Percentiles rank a stretch among this genome's conserved stretches.
These are phyloP conservation scores for Aspergillus sojae DNA, from an alignment of 2,329 filamentous ascomycete species.

Conservation along the genomic window DNA sequence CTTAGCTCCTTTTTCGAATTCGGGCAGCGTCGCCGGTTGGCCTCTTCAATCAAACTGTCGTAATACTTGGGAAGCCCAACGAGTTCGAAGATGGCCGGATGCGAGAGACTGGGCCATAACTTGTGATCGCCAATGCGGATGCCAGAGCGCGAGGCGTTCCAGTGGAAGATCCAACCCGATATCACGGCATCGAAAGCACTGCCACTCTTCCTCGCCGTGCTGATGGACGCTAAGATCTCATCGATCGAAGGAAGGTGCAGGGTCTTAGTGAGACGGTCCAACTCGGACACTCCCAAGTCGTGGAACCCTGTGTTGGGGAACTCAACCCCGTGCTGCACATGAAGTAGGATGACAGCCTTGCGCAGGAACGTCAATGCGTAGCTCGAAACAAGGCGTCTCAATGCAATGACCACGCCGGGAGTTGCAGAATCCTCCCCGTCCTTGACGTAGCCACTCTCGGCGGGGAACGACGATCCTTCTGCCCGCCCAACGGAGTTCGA, in stretches of 20 bases:
- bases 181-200: slow-evolving; percentile 55
- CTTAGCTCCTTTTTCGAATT: slow-evolving; percentile 88
- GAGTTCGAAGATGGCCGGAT: slow-evolving; percentile 91
- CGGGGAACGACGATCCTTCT: slow-evolving; percentile 39
- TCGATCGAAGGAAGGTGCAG: slow-evolving; percentile 78
- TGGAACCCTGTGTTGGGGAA: slow-evolving; percentile 72
- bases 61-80: slow-evolving; percentile 90
- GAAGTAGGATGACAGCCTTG: slow-evolving; percentile 79
- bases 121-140: slow-evolving; percentile 36
- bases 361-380: slow-evolving; percentile 91
- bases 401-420: slow-evolving; percentile 33
- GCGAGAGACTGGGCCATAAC: slow-evolving; percentile 60
- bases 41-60: slow-evolving; percentile 89
- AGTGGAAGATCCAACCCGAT: slow-evolving; percentile 70
- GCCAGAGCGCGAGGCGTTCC: slow-evolving; percentile 37
- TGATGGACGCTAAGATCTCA: slow-evolving; percentile 69
- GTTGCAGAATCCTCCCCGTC: slow-evolving; percentile 40
- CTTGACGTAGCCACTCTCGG: slow-evolving; percentile 41
- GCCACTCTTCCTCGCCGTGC: slow-evolving; percentile 41
- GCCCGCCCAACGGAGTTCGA: slow-evolving; percentile 38
- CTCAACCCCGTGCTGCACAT: slow-evolving; percentile 86
- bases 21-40: slow-evolving; percentile 79
- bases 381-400: slow-evolving; percentile 60
- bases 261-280: slow-evolving; percentile 76
- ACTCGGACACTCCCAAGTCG: slow-evolving; percentile 70